Base-by-base conservation (phyloP, 23 red algal species). In the Gracilaria domingensis region DNA sequence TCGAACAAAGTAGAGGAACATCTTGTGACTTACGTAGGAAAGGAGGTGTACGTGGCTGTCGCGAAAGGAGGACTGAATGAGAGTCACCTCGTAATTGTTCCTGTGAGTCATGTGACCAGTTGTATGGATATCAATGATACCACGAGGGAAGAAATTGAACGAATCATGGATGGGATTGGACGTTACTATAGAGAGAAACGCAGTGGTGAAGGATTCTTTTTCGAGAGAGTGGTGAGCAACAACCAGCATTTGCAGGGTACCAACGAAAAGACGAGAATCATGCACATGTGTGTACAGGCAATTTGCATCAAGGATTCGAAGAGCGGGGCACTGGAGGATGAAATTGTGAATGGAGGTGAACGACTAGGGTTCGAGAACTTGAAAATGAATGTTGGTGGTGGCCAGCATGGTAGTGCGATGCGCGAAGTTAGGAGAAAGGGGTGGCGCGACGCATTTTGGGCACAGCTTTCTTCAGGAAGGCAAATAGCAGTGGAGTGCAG, bases 201-300 rank as follows among this genome's bases (percentile, higher is more conserved):
- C 1, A 23, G n/a, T 11, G 69, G 69, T 8, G 37, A 25, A 23
- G 69, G 69, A 45, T 47, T 75, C 35, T 75, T 44, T 32, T 75
- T 75, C 25, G 69, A 75, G 39, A 75, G 37, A 47, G 69, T 75
- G 18, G 18, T 45, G 69, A 25, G 65, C 28, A 70, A 17, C 30
- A 26, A 38, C 4, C 28, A 38, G 13, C 30, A 70, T 35, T 33
- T 38, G 16, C 24, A 38, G 13, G 29, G 35, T 17, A 30, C 1
- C 20, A 23, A 75, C 13, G 36, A 75, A 30, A 40, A n/a, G 69
- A 40, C 3, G 36, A 47, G 37, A 75, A 75, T 75, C 35, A 75
- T 75, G 69, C 69, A 75, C 36, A 75, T 75, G 69, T 75, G 69
- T 23, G 45, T 75, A 45, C 69, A 75, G 29, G 69, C 69, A 18